Evolutionary conservation across 2,329 filamentous ascomycete species (phyloP).

Genomic region (Arthrobotrys iridis): DNA sequence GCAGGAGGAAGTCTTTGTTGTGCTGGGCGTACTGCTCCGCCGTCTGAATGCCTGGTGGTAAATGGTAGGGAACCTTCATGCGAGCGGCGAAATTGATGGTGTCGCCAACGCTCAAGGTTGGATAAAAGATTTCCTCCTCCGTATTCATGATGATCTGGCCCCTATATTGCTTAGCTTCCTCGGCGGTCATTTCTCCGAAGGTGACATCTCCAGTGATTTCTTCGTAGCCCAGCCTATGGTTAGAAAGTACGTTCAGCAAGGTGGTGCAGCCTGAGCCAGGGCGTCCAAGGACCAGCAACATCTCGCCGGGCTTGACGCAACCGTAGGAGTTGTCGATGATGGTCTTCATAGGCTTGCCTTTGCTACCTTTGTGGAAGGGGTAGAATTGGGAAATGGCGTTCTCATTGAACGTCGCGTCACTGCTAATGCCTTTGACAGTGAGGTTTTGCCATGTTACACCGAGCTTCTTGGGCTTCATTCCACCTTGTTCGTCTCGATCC

Average conservation of each 20-base stretch:
- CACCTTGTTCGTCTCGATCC: no score
- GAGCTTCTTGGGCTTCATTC: no score
- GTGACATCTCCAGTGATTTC: conserved; percentile 61
- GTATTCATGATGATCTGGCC: conserved; percentile 79
- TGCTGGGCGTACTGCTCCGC: conserved; percentile 62
- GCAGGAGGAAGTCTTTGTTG: conserved; percentile 62
- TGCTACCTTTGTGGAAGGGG: no score
- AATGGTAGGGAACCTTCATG: conserved; percentile 61
- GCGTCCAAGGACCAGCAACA: conserved; percentile 82
- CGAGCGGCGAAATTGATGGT: conserved; percentile 62
- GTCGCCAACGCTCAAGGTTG: conserved; percentile 66
- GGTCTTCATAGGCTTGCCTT: conserved; percentile 53
- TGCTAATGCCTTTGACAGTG: no score
- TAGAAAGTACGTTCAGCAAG: conserved; percentile 74
- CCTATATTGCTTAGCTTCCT: conserved; percentile 68
- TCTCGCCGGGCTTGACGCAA: conserved; percentile 71
- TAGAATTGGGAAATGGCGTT: no score
- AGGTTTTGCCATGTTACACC: no score
- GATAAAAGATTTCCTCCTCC: conserved; percentile 68
- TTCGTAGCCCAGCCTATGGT: conserved; percentile 65
- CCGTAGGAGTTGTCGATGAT: conserved; percentile 56
- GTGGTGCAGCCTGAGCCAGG: conserved; percentile 77
- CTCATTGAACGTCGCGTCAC: no score
- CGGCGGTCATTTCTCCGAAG: conserved; percentile 69
- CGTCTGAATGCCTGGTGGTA: no score